Evolutionary conservation across 106 monocot genomes (phyloP).

Genomic region (Phalaenopsis equestris): DNA sequence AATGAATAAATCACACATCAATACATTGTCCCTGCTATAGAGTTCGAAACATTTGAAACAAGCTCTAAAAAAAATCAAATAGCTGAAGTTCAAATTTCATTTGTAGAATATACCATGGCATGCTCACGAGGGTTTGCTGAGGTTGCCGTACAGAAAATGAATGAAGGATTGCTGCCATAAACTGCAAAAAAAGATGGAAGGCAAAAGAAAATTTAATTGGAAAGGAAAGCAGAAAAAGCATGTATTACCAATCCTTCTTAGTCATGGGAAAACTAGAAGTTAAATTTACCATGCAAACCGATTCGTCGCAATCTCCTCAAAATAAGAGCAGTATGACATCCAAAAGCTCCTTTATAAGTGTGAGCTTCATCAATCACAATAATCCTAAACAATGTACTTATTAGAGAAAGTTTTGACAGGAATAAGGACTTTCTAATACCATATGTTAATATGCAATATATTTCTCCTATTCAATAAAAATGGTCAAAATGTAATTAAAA

Average conservation of each 20-base stretch:
- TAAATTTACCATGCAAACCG: conserved; percentile 62
- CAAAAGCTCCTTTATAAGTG: conserved; percentile 91
- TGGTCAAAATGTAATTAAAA: background rate
- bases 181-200: conserved; percentile 33
- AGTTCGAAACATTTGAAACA: background rate
- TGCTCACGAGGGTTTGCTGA: conserved; percentile 90
- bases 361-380: conserved; percentile 95
- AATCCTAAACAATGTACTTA: conserved; percentile 32
- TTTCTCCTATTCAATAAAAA: background rate
- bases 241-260: background rate
- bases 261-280: background rate
- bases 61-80: background rate
- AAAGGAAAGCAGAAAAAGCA: background rate
- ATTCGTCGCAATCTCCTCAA: conserved; percentile 68
- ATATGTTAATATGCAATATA: background rate
- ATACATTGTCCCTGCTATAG: background rate
- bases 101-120: conserved; percentile 60
- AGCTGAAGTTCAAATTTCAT: background rate
- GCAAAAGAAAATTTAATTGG: background rate
- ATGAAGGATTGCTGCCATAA: conserved; percentile 71
- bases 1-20: background rate
- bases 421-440: background rate
- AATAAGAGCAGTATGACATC: conserved; percentile 82
- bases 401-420: conserved; percentile 5
- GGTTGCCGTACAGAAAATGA: conserved; percentile 94